Conservation (phyloP, 2,329 filamentous ascomycete genomes). For the Trichophyton simii region DNA sequence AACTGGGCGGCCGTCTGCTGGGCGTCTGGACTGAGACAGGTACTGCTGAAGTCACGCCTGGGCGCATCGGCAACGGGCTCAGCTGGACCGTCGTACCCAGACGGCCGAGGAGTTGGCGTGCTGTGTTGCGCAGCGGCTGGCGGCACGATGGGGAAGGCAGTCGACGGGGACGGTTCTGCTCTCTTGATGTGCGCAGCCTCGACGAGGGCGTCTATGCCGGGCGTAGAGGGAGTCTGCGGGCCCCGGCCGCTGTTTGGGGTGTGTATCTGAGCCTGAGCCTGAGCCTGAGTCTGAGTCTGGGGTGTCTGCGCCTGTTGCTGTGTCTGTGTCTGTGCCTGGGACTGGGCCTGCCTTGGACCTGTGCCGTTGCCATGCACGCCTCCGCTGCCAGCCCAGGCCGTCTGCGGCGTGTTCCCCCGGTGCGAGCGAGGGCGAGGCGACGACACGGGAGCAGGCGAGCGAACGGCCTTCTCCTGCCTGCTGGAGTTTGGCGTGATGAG, state of each 20-base stretch:
- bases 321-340: too few species aligned
- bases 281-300: too few species aligned
- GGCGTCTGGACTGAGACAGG: conserved; percentile 30
- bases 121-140: conserved; percentile 25
- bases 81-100: conserved; percentile 31
- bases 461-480: not conserved
- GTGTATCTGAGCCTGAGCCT: not conserved
- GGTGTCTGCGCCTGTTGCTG: too few species aligned
- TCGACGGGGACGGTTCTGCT: conserved; percentile 19
- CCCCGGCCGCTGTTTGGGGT: not conserved
- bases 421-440: not conserved
- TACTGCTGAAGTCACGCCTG: conserved; percentile 30
- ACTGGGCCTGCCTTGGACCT: not conserved
- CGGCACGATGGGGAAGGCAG: conserved; percentile 29
- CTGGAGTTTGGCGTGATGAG: not conserved
- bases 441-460: not conserved
- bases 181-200: conserved; percentile 29
- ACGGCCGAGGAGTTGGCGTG: conserved; percentile 11
- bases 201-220: conserved; percentile 38
- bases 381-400: not conserved
- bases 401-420: not conserved
- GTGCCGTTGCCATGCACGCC: not conserved
- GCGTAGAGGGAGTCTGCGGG: conserved; percentile 24
- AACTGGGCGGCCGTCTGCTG: conserved; percentile 31
- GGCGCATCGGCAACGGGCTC: conserved; percentile 26